Conservation (phyloP, 2,329 filamentous ascomycete species). For the Cladosporium sp. region DNA sequence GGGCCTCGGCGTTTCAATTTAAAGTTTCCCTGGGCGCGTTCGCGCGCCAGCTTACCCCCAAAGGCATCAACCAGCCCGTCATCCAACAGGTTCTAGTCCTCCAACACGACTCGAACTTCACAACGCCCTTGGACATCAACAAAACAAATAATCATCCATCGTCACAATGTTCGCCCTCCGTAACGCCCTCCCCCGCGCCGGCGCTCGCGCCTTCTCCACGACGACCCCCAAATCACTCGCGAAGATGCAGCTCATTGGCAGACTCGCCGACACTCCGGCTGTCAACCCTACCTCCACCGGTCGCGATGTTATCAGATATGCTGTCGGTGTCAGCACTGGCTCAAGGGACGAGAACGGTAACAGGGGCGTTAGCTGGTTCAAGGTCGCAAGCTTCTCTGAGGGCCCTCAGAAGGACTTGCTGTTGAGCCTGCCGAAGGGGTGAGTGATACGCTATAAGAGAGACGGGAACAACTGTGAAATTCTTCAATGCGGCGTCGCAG, state of each 20-base stretch:
- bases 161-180: constrained; percentile 10
- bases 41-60: not conserved
- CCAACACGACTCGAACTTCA: no score
- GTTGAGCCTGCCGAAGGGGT: constrained; percentile 78
- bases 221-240: constrained; percentile 61
- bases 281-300: constrained; percentile 64
- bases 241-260: constrained; percentile 80
- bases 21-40: not conserved
- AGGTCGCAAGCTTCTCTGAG: constrained; percentile 64
- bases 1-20: not conserved
- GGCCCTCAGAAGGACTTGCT: constrained; percentile 68
- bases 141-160: no score
- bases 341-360: constrained; percentile 60
- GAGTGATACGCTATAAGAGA: constrained; percentile 33
- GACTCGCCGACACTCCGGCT: constrained; percentile 76
- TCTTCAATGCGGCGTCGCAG: no score
- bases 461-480: not conserved
- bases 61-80: not conserved
- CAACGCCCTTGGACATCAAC: no score
- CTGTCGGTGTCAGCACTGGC: constrained; percentile 66
- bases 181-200: constrained; percentile 26
- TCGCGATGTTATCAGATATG: constrained; percentile 70
- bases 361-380: constrained; percentile 80
- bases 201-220: constrained; percentile 70
- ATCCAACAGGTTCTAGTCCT: no score